Conservation (phyloP, 2,329 filamentous ascomycete genomes). For the Monilinia aucupariae region DNA sequence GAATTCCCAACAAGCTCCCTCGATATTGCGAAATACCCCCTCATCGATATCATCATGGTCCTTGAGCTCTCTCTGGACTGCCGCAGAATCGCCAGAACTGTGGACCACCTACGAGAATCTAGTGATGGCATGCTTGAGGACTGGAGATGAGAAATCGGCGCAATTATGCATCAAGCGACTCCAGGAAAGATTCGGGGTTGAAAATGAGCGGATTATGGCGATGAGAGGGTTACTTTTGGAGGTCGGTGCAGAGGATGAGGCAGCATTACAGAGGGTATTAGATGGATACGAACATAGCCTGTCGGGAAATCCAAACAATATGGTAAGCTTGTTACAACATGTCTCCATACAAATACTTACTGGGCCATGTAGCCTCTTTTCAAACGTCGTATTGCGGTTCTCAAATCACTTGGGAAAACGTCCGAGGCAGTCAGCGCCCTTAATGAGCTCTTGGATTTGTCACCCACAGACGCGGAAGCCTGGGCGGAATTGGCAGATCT, state of each 20-base stretch:
- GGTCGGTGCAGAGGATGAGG: slow-evolving; percentile 63
- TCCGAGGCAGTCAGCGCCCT: slow-evolving; percentile 71
- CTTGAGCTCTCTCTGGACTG: slow-evolving; percentile 48
- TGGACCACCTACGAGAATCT: slow-evolving; percentile 88
- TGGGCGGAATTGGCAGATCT: slow-evolving; percentile 90
- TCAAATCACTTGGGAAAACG: slow-evolving; percentile 65
- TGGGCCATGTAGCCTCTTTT: slow-evolving; percentile 61
- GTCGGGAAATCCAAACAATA: slow-evolving; percentile 67
- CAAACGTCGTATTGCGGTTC: slow-evolving; percentile 76
- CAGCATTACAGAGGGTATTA: slow-evolving; percentile 63
- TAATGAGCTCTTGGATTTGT: slow-evolving; percentile 70
- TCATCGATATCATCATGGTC: slow-evolving; percentile 51
- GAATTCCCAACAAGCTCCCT: slow-evolving; percentile 56
- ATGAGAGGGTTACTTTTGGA: slow-evolving; percentile 79
- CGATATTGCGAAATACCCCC: slow-evolving; percentile 49
- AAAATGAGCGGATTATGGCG: slow-evolving; percentile 82
- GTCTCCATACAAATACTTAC: slow-evolving; percentile 23
- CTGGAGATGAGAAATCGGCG: slow-evolving; percentile 75
- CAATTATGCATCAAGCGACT: slow-evolving; percentile 70
- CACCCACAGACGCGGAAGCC: slow-evolving; percentile 84
- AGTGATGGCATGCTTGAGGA: slow-evolving; percentile 74
- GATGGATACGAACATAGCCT: slow-evolving; percentile 74
- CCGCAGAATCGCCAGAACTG: slow-evolving; percentile 67
- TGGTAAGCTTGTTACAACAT: slow-evolving; percentile 50
- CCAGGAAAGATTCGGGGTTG: slow-evolving; percentile 70